Evolutionary conservation across 805 yeast species (phyloP), one percentile per base, ranked within the genome.

Genomic region (Teunomyces funiuensis): DNA sequence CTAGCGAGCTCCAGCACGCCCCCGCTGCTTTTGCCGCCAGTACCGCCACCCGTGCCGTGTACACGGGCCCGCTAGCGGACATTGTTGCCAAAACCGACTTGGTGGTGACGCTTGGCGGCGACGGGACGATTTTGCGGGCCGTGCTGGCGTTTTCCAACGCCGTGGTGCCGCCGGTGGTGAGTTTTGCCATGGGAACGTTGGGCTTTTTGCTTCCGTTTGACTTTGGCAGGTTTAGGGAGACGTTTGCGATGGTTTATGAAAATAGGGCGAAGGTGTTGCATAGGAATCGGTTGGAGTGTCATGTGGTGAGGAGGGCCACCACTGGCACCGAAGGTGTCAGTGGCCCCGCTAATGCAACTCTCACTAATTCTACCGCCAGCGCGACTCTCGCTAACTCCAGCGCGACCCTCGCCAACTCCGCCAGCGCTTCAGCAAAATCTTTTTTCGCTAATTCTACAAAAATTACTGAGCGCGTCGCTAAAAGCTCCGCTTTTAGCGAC

Each of bases 101-200:
- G 31, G 66, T 90, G 28, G 89, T 90, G 6, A 85, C 96, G 0
- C 63, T 90, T 28, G 98, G 98, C n/a, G 98, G 98, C 14, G 98
- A 90, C 61, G 98, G 98, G 4, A 90, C 97, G 0, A 88, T 88
- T 41, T 62, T 90, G 33, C 76, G 90, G 41, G 96, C 91, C 0
- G 91, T 88, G 0, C 80, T 93, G 4, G 68, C 80, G 52, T 90
- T 90, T 57, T 80, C 83, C 41, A 79, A 80, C 54, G 72, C 72
- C 7, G 71, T 77, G 37, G 93, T 88, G 3, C 98, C 98, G 1
- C 98, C 98, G 0, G 87, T 90, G 0, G 64, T 90, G 38, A 81
- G 95, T 19, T 89, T 88, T 57, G 87, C 97, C 0, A 65, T 90
- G 65, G 98, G 98, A 0, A 89, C 97, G 0, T 63, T 90, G 29